Evolutionary conservation across 768 basidiomycete genomes (phyloP).

Genomic region (Astraeus odoratus): DNA sequence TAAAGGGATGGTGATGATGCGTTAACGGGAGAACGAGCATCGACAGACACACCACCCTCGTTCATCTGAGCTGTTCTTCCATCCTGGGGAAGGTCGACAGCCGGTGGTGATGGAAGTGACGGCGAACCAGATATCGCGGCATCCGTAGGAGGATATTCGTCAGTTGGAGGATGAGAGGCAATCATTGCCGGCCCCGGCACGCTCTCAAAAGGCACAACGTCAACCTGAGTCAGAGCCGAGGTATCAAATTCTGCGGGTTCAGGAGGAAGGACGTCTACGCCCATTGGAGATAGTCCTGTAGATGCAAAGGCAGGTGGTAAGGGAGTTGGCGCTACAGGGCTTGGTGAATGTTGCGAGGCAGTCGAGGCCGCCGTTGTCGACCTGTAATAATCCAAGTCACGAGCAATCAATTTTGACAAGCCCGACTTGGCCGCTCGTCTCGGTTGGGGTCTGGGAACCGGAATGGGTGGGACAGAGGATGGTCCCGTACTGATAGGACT

Average conservation of each 20-base stretch:
- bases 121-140: background rate
- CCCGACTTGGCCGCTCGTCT: constrained; percentile 18
- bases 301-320: background rate
- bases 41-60: background rate
- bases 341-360: background rate
- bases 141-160: no score
- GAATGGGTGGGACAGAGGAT: background rate
- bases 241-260: background rate
- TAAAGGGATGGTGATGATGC: no score
- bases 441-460: constrained; percentile 19
- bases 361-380: constrained; percentile 5
- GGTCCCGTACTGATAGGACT: background rate
- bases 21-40: no score
- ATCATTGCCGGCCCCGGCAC: background rate
- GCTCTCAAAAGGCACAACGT: background rate
- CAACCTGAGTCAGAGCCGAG: background rate
- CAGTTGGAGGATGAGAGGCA: no score
- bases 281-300: constrained; percentile 4
- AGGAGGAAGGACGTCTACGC: background rate
- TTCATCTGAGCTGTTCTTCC: background rate
- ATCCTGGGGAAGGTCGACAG: background rate
- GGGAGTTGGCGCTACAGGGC: background rate
- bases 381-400: constrained; percentile 26
- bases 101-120: background rate
- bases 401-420: constrained; percentile 18